Conservation (phyloP, 2,329 filamentous ascomycete genomes). For the Neofusicoccum ribis region DNA sequence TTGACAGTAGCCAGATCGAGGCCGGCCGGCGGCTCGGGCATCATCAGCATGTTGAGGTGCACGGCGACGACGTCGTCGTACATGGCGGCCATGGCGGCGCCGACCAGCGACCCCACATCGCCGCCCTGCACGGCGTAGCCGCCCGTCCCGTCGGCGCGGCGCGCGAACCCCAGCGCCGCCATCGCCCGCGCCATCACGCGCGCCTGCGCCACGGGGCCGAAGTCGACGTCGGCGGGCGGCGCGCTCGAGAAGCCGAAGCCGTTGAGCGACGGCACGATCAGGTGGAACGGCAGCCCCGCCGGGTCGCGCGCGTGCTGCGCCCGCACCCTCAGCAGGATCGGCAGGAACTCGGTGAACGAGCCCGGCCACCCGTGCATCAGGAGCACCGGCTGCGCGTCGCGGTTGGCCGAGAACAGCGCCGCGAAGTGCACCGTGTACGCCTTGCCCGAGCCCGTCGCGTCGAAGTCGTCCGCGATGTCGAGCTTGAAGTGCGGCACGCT, state of each 20-base stretch:
- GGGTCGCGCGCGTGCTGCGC: slow-evolving; percentile 51
- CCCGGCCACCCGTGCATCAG: slow-evolving; percentile 60
- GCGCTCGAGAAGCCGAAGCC: slow-evolving; percentile 55
- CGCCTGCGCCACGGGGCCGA: slow-evolving; percentile 41
- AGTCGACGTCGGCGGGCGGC: slow-evolving; percentile 50
- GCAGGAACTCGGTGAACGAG: slow-evolving; percentile 59
- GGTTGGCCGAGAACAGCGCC: slow-evolving; percentile 55
- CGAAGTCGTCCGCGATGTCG: slow-evolving; percentile 41
- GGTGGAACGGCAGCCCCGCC: slow-evolving; percentile 55
- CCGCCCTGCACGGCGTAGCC: slow-evolving; percentile 61
- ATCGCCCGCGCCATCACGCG: slow-evolving; percentile 54
- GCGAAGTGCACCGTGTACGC: slow-evolving; percentile 54
- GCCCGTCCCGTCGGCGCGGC: slow-evolving; percentile 36
- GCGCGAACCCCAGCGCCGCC: slow-evolving; percentile 53
- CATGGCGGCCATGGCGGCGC: slow-evolving; percentile 40
- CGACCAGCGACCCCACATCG: slow-evolving; percentile 53
- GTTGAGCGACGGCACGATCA: slow-evolving; percentile 58
- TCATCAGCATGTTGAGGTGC: slow-evolving; percentile 17
- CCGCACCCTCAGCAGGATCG: slow-evolving; percentile 48
- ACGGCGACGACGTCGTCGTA: slow-evolving; percentile 29
- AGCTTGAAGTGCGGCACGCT: slow-evolving; percentile 55
- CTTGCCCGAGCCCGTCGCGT: slow-evolving; percentile 21
- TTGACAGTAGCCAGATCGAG: not conserved
- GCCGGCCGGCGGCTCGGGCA: slow-evolving; percentile 27
- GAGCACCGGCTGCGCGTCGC: slow-evolving; percentile 54